These are phyloP conservation scores for Aristolochia contorta DNA, from an alignment of 164 flowering plant genomes.

Conservation along the genomic window DNA sequence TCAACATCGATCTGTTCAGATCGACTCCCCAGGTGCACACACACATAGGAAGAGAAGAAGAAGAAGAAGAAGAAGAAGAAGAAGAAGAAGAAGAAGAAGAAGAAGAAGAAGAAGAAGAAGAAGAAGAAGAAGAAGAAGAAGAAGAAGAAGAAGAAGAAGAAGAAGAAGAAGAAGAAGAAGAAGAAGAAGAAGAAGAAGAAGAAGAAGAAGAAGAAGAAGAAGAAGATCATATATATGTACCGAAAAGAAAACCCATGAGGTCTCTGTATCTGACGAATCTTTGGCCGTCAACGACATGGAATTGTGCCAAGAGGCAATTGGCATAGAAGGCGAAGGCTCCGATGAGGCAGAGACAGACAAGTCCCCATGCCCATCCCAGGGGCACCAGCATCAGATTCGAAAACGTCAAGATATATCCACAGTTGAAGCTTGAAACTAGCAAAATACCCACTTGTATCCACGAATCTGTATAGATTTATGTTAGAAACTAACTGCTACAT, in stretches of 20 bases:
- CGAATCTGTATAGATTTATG: too few species aligned
- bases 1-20: too few species aligned
- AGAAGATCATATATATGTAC: constrained; percentile 19
- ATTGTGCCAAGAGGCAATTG: constrained; percentile 44
- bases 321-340: constrained; percentile 30
- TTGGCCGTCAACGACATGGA: constrained; percentile 39
- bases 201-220: too few species aligned
- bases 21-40: too few species aligned
- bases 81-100: not conserved
- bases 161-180: too few species aligned
- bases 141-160: too few species aligned
- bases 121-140: too few species aligned
- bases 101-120: too few species aligned
- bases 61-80: too few species aligned
- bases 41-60: too few species aligned
- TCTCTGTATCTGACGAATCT: constrained; percentile 61
- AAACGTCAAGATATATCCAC: constrained; percentile 42
- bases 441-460: constrained; percentile 52
- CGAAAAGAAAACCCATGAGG: constrained; percentile 40
- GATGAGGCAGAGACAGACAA: constrained; percentile 23
- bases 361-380: constrained; percentile 51
- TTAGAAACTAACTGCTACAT: too few species aligned
- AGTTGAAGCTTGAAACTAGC: constrained; percentile 36
- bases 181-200: not conserved
- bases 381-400: constrained; percentile 48